Conservation (phyloP, 257 asterid genomes). For the Solanum lycopersicoides region DNA sequence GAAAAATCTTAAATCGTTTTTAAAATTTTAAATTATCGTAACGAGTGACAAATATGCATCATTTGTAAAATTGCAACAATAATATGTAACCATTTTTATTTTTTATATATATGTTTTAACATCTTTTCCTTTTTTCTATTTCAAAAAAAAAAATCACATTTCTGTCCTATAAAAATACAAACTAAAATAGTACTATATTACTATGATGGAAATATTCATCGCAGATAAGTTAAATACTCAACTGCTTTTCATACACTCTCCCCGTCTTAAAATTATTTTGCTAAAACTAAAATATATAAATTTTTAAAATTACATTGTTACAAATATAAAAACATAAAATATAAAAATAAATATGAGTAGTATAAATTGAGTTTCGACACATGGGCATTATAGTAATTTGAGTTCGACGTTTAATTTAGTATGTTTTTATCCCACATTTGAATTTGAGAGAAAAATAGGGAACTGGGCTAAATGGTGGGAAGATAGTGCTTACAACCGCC, state of each 20-base stretch:
- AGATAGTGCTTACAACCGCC: slow-evolving; percentile 52
- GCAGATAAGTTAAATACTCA: too few relatives aligned
- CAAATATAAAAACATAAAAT: fast-evolving
- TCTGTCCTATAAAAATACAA: too few relatives aligned
- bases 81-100: background rate
- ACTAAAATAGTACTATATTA: too few relatives aligned
- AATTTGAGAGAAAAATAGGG: slow-evolving; percentile 11
- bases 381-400: slow-evolving; percentile 9
- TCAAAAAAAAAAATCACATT: background rate
- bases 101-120: too few relatives aligned
- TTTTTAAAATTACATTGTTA: background rate
- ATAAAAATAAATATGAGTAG: too few relatives aligned
- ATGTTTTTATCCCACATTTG: background rate
- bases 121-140: too few relatives aligned
- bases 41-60: background rate
- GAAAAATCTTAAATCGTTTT: background rate
- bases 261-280: background rate
- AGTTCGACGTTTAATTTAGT: background rate
- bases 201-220: background rate
- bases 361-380: too few relatives aligned
- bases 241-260: background rate
- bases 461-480: slow-evolving; percentile 40
- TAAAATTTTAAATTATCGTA: too few relatives aligned
- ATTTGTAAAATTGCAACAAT: background rate
- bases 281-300: too few relatives aligned